Evolutionary conservation across 306 rosid genomes (phyloP).

Genomic region (Cicer chorassanicum): DNA sequence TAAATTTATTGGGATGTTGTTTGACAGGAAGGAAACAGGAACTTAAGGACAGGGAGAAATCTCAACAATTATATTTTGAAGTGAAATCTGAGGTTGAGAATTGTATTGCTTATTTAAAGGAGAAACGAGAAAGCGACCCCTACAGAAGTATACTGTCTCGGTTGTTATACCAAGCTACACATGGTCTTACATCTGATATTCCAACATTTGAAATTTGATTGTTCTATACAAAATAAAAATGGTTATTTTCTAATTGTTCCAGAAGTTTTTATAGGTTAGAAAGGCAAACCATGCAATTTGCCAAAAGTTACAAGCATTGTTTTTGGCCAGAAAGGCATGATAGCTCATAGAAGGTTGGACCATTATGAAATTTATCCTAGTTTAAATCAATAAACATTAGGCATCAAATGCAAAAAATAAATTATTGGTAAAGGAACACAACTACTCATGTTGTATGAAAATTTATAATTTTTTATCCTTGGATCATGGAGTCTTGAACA

Average conservation of each 20-base stretch:
- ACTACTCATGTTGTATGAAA: conserved; percentile 1
- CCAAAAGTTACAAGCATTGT: conserved; percentile 9
- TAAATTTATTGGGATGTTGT: conserved; percentile 37
- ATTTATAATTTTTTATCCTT: conserved; percentile 1
- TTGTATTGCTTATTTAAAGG: conserved; percentile 68
- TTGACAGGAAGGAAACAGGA: conserved; percentile 71
- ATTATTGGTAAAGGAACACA: conserved; percentile 15
- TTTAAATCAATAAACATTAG: background rate
- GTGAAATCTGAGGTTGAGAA: conserved; percentile 77
- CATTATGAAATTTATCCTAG: conserved; percentile 14
- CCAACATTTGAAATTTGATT: conserved; percentile 81
- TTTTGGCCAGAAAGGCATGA: conserved; percentile 24
- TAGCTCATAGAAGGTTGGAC: conserved; percentile 13
- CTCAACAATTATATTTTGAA: conserved; percentile 65
- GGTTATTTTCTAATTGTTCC: conserved; percentile 8
- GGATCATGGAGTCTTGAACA: conserved; percentile 14
- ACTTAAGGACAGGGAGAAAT: conserved; percentile 62
- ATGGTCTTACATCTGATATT: conserved; percentile 65
- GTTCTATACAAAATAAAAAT: background rate
- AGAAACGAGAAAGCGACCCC: conserved; percentile 76
- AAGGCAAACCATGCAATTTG: conserved; percentile 15
- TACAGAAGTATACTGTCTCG: conserved; percentile 69
- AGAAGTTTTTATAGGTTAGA: conserved; percentile 9
- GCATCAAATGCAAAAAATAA: conserved; percentile 8
- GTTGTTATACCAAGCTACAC: conserved; percentile 60